Evolutionary conservation across 148 eudicot genomes (phyloP).

Genomic region (Chenopodium album): DNA sequence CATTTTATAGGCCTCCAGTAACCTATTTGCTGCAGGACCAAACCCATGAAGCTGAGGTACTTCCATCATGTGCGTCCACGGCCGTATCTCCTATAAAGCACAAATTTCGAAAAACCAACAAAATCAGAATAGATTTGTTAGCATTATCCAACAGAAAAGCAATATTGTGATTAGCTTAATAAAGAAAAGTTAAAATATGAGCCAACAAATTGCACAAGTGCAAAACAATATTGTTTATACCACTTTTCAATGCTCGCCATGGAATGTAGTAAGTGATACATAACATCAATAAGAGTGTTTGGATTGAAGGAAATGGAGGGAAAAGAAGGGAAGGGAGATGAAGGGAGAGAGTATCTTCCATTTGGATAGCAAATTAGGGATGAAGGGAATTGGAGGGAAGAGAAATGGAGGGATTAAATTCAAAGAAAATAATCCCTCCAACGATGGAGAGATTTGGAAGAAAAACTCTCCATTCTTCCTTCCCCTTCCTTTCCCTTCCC

Average conservation of each 20-base stretch:
- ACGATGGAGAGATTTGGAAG: no score
- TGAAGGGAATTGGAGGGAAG: no score
- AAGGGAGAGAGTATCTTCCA: no score
- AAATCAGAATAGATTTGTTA: slow-evolving; percentile 4
- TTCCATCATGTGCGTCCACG: slow-evolving; percentile 99
- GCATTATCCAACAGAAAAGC: background rate
- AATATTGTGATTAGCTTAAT: slow-evolving; percentile 10
- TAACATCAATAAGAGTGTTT: background rate
- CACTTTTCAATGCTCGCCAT: background rate
- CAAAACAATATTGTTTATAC: background rate
- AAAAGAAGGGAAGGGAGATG: no score
- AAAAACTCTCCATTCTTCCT: no score
- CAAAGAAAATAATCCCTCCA: no score
- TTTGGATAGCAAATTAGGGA: no score
- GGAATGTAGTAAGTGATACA: background rate
- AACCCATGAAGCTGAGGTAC: slow-evolving; percentile 99
- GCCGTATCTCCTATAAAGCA: slow-evolving; percentile 80
- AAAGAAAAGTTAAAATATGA: slow-evolving; percentile 1
- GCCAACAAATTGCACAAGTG: background rate
- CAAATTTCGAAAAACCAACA: background rate
- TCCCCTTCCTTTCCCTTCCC: no score
- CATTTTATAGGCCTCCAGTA: slow-evolving; percentile 95
- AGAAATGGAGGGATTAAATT: no score
- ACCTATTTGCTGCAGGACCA: slow-evolving; percentile 97
- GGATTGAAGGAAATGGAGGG: no score